Evolutionary conservation across 2,329 filamentous ascomycete species (phyloP).

Genomic region (Alternaria panax): DNA sequence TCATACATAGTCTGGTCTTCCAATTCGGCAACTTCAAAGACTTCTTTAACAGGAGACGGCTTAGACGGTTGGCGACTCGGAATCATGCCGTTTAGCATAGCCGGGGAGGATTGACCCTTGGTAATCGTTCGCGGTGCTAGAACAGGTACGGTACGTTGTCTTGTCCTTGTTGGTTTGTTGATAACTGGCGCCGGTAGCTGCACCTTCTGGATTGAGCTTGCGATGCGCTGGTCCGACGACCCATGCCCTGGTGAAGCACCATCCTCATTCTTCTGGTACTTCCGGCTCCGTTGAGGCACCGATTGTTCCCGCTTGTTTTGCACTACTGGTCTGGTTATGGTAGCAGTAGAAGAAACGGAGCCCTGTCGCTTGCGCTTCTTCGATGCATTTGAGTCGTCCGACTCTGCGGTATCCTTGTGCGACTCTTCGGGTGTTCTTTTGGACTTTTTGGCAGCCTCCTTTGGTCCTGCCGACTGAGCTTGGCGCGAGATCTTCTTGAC

Average conservation of each 20-base stretch:
- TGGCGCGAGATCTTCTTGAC: slow-evolving; percentile 27
- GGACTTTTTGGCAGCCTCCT: slow-evolving; percentile 9
- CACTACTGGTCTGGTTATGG: slow-evolving; percentile 13
- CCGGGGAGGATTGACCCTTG: slow-evolving; percentile 46
- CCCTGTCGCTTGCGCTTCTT: slow-evolving; percentile 44
- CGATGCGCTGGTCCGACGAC: not conserved
- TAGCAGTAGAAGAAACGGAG: slow-evolving; percentile 25
- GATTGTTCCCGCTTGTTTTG: slow-evolving; percentile 16
- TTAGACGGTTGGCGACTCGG: slow-evolving; percentile 26
- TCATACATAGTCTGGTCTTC: slow-evolving; percentile 50
- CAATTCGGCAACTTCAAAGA: slow-evolving; percentile 18
- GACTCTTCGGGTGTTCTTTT: slow-evolving; percentile 2
- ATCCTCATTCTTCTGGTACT: slow-evolving; percentile 37
- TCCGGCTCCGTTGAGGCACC: slow-evolving; percentile 30
- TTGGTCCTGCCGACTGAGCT: slow-evolving; percentile 14
- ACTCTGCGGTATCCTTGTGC: slow-evolving; percentile 25
- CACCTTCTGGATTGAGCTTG: not conserved
- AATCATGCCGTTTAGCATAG: slow-evolving; percentile 43
- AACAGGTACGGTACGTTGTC: slow-evolving; percentile 31
- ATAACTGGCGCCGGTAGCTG: slow-evolving; percentile 12
- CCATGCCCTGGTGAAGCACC: slow-evolving; percentile 24
- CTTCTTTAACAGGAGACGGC: slow-evolving; percentile 22
- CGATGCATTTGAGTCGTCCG: slow-evolving; percentile 40
- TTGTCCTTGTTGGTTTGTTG: slow-evolving; percentile 40
- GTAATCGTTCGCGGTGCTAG: slow-evolving; percentile 21